phyloP scores from a whole-genome alignment of 176 grass and related monocot species.

The Rhynchospora breviuscula region DNA sequence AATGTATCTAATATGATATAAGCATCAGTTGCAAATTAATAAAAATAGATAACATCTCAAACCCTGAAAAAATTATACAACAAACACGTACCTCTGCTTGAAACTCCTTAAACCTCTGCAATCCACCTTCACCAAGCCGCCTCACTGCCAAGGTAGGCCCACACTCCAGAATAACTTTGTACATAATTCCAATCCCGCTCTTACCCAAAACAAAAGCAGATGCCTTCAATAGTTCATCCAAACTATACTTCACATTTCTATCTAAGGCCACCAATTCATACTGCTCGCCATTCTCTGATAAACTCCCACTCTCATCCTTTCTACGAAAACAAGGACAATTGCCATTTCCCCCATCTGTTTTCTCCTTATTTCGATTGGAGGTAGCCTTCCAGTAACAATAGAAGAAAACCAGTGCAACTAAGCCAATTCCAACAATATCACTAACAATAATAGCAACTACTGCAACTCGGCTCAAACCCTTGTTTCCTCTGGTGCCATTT shows the following conservation, averaged over 20 bases:
- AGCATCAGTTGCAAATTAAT: not conserved
- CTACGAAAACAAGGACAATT: conserved; percentile 65
- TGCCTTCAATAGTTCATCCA: conserved; percentile 76
- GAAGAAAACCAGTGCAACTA: conserved; percentile 70
- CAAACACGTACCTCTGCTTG: conserved; percentile 39
- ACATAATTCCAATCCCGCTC: conserved; percentile 84
- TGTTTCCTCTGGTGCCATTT: conserved; percentile 27
- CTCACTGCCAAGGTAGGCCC: conserved; percentile 63
- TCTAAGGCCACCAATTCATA: conserved; percentile 61
- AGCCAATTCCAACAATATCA: conserved; percentile 61
- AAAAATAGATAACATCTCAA: not conserved
- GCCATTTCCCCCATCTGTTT: conserved; percentile 12
- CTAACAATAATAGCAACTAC: conserved; percentile 58
- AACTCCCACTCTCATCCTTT: conserved; percentile 33
- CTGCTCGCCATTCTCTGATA: conserved; percentile 52
- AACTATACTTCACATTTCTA: conserved; percentile 51
- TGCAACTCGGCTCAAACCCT: conserved; percentile 47
- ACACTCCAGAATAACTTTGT: conserved; percentile 74
- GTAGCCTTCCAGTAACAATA: conserved; percentile 61
- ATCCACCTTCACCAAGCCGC: conserved; percentile 72
- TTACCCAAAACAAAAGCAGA: conserved; percentile 87
- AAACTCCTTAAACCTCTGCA: conserved; percentile 90
- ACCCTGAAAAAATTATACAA: not conserved
- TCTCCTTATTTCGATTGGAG: conserved; percentile 35
- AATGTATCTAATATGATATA: not conserved